Evolutionary conservation across 805 yeast genomes (phyloP).

Genomic region (Myxozyma mucilagina): DNA sequence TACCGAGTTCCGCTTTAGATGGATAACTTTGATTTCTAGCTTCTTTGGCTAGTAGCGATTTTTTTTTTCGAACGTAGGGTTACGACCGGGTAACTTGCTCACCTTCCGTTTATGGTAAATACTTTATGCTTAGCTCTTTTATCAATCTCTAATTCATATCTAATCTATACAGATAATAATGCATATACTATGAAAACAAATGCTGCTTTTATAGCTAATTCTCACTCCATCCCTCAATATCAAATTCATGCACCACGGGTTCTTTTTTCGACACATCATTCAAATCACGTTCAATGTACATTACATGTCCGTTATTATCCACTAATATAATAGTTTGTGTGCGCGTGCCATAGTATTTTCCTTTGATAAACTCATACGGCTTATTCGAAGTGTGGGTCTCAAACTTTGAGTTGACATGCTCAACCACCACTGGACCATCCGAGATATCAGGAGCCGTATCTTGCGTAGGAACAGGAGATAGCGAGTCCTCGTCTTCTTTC

Average conservation of each 20-base stretch:
- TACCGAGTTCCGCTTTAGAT: not conserved
- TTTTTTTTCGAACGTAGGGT: not conserved
- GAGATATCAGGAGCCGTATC: not conserved
- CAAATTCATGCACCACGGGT: slow-evolving; percentile 14
- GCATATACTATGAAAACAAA: no score
- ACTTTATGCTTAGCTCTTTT: no score
- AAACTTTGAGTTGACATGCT: slow-evolving; percentile 1
- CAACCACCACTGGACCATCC: not conserved
- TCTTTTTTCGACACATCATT: slow-evolving; percentile 3
- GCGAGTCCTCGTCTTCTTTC: not conserved
- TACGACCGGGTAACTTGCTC: slow-evolving; percentile 1
- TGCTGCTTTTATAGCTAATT: not conserved
- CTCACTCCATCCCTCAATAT: slow-evolving; percentile 22
- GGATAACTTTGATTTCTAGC: not conserved
- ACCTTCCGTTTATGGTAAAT: no score
- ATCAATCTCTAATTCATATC: no score
- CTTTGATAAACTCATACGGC: slow-evolving; percentile 41
- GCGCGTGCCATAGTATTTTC: slow-evolving; percentile 77
- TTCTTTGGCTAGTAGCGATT: not conserved
- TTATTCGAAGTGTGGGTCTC: slow-evolving; percentile 1
- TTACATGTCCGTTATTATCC: slow-evolving; percentile 51
- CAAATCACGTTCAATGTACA: slow-evolving; percentile 54
- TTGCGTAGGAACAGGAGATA: not conserved
- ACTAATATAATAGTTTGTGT: slow-evolving; percentile 78
- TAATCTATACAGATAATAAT: no score